Conservation (phyloP, 371 early-diverging fungal genomes). For the Haplosporangium sp. region DNA sequence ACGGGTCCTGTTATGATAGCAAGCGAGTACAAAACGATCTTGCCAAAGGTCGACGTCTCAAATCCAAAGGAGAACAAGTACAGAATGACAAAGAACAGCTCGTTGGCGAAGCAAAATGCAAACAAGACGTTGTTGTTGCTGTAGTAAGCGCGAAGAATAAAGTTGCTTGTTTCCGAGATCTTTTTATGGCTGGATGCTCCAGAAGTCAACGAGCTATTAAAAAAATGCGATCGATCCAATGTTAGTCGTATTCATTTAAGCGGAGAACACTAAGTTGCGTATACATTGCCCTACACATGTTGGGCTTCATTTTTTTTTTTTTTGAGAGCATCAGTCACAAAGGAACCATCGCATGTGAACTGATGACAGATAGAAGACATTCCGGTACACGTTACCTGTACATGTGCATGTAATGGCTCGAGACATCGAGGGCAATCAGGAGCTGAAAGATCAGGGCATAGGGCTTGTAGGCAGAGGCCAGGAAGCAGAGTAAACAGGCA, state of each 20-base stretch:
- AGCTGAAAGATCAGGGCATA: constrained; percentile 87
- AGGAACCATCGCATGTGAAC: neutral
- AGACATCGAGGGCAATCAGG: constrained; percentile 91
- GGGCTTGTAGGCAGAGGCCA: constrained; percentile 75
- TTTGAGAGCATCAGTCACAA: constrained; percentile 21
- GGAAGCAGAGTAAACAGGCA: constrained; percentile 87
- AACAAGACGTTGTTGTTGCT: constrained; percentile 89
- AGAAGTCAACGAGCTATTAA: constrained; percentile 78
- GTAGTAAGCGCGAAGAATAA: constrained; percentile 90
- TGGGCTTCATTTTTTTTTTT: neutral
- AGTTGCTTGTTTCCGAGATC: constrained; percentile 74
- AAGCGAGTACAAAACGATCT: constrained; percentile 28
- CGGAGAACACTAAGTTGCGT: too few relatives aligned
- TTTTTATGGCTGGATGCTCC: constrained; percentile 93
- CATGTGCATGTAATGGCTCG: constrained; percentile 98
- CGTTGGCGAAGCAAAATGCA: constrained; percentile 90
- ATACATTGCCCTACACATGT: neutral
- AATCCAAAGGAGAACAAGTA: constrained; percentile 73
- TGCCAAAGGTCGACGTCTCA: constrained; percentile 20
- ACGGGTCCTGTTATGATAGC: constrained; percentile 78
- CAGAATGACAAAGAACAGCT: constrained; percentile 87
- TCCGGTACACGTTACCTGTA: constrained; percentile 70
- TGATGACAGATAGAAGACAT: too few relatives aligned
- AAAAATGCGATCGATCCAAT: neutral
- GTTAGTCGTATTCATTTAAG: too few relatives aligned